These are phyloP conservation scores for Sugiyamaella smithiae DNA, from an alignment of 805 yeast genomes.

Conservation along the genomic window DNA sequence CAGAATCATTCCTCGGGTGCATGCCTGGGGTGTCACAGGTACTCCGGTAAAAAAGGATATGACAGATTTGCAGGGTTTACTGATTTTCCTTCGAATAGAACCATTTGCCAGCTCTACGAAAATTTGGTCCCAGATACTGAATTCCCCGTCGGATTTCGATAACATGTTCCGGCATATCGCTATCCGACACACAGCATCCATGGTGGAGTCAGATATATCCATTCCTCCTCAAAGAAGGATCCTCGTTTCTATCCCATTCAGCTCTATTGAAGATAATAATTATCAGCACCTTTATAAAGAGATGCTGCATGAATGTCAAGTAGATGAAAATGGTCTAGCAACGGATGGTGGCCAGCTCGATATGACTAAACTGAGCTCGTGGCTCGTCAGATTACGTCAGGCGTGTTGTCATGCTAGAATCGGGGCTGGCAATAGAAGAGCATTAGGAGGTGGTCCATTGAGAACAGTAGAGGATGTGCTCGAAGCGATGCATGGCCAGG, in stretches of 20 bases:
- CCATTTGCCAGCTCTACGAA: constrained; percentile 56
- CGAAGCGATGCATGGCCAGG: constrained; percentile 56
- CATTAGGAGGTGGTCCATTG: constrained; percentile 33
- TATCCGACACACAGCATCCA: constrained; percentile 77
- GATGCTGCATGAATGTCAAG: constrained; percentile 56
- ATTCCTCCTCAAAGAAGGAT: constrained; percentile 78
- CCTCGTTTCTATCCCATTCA: constrained; percentile 69
- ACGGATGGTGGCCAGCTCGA: constrained; percentile 8
- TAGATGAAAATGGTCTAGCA: constrained; percentile 14
- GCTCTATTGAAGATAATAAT: constrained; percentile 80
- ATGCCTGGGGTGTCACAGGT: constrained; percentile 97
- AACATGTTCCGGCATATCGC: constrained; percentile 54
- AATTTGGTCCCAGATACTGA: constrained; percentile 42
- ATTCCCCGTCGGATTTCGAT: constrained; percentile 43
- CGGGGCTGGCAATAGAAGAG: constrained; percentile 30
- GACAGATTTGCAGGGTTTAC: constrained; percentile 65
- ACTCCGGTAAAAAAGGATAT: constrained; percentile 76
- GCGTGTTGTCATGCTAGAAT: constrained; percentile 73
- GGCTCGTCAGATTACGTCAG: constrained; percentile 71
- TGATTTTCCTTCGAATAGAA: constrained; percentile 60
- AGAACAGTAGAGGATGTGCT: constrained; percentile 68
- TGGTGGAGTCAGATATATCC: constrained; percentile 72
- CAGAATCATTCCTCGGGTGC: constrained; percentile 72
- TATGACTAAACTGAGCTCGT: constrained; percentile 49
- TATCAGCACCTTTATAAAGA: constrained; percentile 62